Evolutionary conservation across 768 basidiomycete genomes (phyloP), one percentile per base, ranked within the genome.

Genomic region (Mycena crocata): DNA sequence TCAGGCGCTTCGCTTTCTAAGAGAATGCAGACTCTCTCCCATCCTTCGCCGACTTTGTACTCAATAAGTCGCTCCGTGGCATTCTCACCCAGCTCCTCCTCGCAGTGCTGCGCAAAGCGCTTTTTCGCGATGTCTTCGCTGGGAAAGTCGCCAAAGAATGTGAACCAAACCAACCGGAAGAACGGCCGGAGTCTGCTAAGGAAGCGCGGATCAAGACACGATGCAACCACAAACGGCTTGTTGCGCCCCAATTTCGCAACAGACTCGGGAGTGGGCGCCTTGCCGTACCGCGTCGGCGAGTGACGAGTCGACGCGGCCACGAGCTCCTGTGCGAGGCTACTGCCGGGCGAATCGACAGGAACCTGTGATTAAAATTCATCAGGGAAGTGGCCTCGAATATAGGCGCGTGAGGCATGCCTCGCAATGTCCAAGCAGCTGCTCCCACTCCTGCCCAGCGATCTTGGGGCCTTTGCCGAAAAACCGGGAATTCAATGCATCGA

Each of bases 141-240:
- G 28, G 62, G 62, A 28, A 68, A 58, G 62, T 68, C 66, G 17
- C 61, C 56, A 26, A 68, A 68, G 57, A 68, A 68, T 30, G 66
- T 68, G 42, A 68, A 37, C 66, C 66, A 68, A 12, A 68, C 66
- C 1, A 68, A 51, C 30, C 35, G 28, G 57, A 68, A 68, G 26
- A 62, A 63, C 35, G 49, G 66, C 49, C 66, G 61, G 35, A 68
- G 44, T n/a, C 57, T 24, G 23, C 61, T 17, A 14, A 68, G 61
- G 49, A 68, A 68, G 28, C 62, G 61, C 35, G 56, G 30, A 44
- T 68, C 56, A 37, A 68, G 66, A 51, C 66, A 68, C n/a, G 56
- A 51, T 17, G 67, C 56, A 23, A 68, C 67, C 19, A 68, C 62
- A 13, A 68, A 68, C 14, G 57, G 61, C 19, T 68, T 68, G 51